Percentiles rank a stretch among this genome's conserved stretches.
Conservation (phyloP, 495 filamentous ascomycete species). For the Apodospora peruviana region DNA sequence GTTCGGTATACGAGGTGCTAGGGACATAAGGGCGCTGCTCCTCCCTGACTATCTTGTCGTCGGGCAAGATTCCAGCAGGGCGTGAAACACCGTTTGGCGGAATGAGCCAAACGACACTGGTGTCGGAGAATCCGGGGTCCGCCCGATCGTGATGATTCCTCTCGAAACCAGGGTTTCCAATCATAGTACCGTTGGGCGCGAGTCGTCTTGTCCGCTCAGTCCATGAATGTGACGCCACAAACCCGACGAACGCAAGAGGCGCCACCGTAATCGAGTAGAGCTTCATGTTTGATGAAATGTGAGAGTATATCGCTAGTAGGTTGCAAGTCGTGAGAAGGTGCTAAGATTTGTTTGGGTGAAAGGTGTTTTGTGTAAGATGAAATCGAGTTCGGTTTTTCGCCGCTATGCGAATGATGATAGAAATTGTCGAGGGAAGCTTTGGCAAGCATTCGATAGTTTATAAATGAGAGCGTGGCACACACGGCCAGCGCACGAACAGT, state of each 20-base stretch:
- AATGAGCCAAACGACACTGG: constrained; percentile 45
- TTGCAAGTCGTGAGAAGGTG: background rate
- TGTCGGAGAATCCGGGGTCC: constrained; percentile 35
- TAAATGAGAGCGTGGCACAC: too few species aligned
- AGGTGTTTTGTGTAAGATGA: too few species aligned
- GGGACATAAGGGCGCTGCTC: too few species aligned
- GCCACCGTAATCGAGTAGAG: too few species aligned
- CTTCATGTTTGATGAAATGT: too few species aligned
- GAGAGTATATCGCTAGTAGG: too few species aligned
- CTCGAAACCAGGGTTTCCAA: constrained; percentile 61
- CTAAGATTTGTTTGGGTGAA: background rate
- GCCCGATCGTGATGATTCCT: constrained; percentile 55
- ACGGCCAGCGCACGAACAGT: too few species aligned
- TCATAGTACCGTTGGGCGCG: constrained; percentile 66
- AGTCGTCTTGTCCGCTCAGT: constrained; percentile 67
- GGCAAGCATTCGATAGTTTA: too few species aligned
- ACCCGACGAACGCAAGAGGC: constrained; percentile 31
- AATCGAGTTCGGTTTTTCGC: too few species aligned
- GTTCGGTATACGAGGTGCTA: constrained; percentile 42
- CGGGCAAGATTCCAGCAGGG: constrained; percentile 18
- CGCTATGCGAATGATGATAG: too few species aligned
- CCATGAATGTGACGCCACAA: constrained; percentile 65
- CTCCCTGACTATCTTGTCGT: constrained; percentile 38
- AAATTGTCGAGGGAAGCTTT: too few species aligned
- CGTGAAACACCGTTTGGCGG: constrained; percentile 39